Conservation (phyloP, 73 alveolate genomes). For the Stentor roeselii region DNA sequence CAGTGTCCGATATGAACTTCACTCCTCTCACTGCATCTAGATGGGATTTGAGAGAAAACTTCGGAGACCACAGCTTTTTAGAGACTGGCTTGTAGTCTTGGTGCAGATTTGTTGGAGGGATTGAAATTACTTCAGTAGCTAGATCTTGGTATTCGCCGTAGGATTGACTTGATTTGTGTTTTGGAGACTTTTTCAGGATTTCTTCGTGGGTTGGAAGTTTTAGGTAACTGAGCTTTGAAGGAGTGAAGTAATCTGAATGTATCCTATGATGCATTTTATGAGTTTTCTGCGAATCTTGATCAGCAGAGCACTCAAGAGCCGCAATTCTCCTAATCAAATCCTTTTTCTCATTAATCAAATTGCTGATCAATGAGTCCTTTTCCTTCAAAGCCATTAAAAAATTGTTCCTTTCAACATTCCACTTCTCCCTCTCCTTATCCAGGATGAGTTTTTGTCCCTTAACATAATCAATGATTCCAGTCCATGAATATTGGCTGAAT, state of each 20-base stretch:
- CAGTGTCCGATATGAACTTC: slow-evolving; percentile 22
- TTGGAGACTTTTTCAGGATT: neutral
- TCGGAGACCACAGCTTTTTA: neutral
- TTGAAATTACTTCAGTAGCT: neutral
- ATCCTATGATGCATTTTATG: neutral
- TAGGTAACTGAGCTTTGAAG: neutral
- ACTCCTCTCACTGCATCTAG: slow-evolving; percentile 43
- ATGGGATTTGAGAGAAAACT: slow-evolving; percentile 33
- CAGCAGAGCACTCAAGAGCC: neutral
- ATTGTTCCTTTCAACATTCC: neutral
- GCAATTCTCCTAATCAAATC: neutral
- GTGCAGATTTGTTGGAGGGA: neutral
- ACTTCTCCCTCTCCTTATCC: neutral
- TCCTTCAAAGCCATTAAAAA: neutral
- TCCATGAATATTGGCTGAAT: neutral
- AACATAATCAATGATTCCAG: neutral
- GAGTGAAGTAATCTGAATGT: neutral
- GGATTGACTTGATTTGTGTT: neutral
- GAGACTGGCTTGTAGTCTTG: neutral
- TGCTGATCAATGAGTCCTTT: neutral
- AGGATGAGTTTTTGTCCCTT: neutral
- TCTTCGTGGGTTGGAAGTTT: neutral
- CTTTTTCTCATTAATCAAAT: neutral
- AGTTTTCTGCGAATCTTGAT: neutral
- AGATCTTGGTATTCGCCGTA: neutral